Evolutionary conservation across 2,329 filamentous ascomycete species (phyloP).

Genomic region (Lojkania enalia): DNA sequence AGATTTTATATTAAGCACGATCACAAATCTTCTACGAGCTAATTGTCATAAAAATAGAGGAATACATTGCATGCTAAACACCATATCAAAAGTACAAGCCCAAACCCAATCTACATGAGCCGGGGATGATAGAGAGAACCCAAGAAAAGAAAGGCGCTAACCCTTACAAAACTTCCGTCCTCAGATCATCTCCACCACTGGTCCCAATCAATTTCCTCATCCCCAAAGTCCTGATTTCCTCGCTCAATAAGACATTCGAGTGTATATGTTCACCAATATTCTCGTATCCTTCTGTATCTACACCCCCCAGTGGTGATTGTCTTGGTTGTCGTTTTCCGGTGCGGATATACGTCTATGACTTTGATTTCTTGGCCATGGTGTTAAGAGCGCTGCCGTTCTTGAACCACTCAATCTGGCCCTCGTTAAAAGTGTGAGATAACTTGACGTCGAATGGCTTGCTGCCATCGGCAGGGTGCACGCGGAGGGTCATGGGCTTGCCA

Average conservation of each 20-base stretch:
- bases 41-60: no score
- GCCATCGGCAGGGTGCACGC: constrained; percentile 88
- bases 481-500: constrained; percentile 89
- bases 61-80: constrained; percentile 45
- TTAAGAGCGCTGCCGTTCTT: constrained; percentile 96
- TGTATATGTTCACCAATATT: no score
- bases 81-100: constrained; percentile 42
- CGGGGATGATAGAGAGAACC: constrained; percentile 29
- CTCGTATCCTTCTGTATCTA: constrained; percentile 31
- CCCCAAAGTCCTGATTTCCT: constrained; percentile 22
- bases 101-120: constrained; percentile 34
- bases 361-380: constrained; percentile 85
- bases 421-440: constrained; percentile 97
- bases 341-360: constrained; percentile 24
- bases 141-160: constrained; percentile 27
- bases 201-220: constrained; percentile 19
- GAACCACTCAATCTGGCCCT: constrained; percentile 98
- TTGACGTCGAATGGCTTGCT: constrained; percentile 73
- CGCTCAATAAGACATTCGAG: no score
- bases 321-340: constrained; percentile 8
- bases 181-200: no score
- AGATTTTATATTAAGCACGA: no score
- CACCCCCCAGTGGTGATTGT: constrained; percentile 35
- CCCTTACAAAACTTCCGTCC: no score
- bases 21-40: no score